Conservation (phyloP, 805 yeast genomes). For the Kazachstania viticola region DNA sequence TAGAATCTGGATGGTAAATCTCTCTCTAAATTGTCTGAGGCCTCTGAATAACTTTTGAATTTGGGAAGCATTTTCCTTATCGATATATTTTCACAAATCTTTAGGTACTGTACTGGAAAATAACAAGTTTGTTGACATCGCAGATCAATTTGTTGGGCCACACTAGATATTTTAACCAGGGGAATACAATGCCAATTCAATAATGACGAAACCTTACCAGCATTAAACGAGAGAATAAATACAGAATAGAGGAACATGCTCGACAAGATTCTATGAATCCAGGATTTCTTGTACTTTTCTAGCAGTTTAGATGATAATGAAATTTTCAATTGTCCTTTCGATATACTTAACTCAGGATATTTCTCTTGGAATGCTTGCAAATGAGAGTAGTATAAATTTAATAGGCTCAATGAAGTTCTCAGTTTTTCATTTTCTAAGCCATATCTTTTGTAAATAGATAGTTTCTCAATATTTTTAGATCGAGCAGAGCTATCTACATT, state of each 20-base stretch:
- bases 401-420: constrained; percentile 10
- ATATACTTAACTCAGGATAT: constrained; percentile 4
- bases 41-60: constrained; percentile 6
- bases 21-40: constrained; percentile 10
- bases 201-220: constrained; percentile 9
- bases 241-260: constrained; percentile 3
- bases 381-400: constrained; percentile 16
- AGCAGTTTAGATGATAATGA: background rate
- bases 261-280: constrained; percentile 1
- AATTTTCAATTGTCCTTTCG: background rate
- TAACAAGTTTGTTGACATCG: constrained; percentile 64
- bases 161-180: constrained; percentile 34
- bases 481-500: constrained; percentile 16
- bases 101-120: constrained; percentile 68
- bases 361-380: constrained; percentile 9
- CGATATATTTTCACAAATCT: constrained; percentile 28
- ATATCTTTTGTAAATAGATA: constrained; percentile 8
- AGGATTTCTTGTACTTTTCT: constrained; percentile 2
- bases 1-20: constrained; percentile 34
- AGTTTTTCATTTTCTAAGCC: constrained; percentile 6
- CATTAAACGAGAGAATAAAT: constrained; percentile 6
- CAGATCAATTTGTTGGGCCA: constrained; percentile 70
- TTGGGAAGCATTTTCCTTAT: constrained; percentile 9
- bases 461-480: constrained; percentile 6
- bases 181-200: constrained; percentile 11